Conservation (phyloP, 208 protist species). For the Leishmania arabica region DNA sequence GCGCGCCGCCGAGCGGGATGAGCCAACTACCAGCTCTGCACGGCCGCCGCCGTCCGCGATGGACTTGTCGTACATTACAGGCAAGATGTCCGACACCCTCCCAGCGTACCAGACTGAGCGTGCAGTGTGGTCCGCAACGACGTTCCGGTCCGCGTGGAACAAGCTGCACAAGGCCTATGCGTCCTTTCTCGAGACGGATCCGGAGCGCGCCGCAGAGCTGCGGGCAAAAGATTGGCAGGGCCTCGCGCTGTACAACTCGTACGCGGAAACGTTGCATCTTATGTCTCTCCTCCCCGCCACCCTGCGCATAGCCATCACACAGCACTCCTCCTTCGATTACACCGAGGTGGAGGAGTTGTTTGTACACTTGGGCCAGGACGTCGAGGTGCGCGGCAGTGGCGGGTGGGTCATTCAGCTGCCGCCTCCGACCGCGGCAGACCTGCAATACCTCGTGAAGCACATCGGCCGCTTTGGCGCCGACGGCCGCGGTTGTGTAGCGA, state of each 20-base stretch:
- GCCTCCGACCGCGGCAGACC: constrained; percentile 50
- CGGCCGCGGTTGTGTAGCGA: constrained; percentile 68
- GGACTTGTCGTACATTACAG: constrained; percentile 33
- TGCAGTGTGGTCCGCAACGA: constrained; percentile 52
- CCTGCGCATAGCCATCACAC: constrained; percentile 42
- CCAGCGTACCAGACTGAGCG: constrained; percentile 45
- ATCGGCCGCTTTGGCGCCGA: constrained; percentile 78
- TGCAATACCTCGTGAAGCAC: constrained; percentile 51
- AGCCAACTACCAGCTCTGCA: constrained; percentile 17
- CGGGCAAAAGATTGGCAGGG: constrained; percentile 55
- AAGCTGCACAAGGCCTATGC: constrained; percentile 36
- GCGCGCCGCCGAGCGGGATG: constrained; percentile 21
- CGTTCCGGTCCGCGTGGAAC: constrained; percentile 63
- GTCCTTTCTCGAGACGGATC: constrained; percentile 20
- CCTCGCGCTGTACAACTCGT: constrained; percentile 59
- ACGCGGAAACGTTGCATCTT: constrained; percentile 71
- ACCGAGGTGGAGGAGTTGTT: constrained; percentile 76
- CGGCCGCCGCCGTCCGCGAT: constrained; percentile 37
- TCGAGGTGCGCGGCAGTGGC: constrained; percentile 68
- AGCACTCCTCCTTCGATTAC: constrained; percentile 47
- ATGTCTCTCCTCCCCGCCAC: constrained; percentile 58
- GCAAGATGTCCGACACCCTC: constrained; percentile 35
- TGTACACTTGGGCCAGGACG: constrained; percentile 72
- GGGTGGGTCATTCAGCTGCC: constrained; percentile 59
- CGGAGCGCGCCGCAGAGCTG: constrained; percentile 36